Percentiles rank a stretch among this genome's conserved stretches.
Evolutionary conservation across 768 basidiomycete species (phyloP).

Genomic region (Lactarius sanguifluus): DNA sequence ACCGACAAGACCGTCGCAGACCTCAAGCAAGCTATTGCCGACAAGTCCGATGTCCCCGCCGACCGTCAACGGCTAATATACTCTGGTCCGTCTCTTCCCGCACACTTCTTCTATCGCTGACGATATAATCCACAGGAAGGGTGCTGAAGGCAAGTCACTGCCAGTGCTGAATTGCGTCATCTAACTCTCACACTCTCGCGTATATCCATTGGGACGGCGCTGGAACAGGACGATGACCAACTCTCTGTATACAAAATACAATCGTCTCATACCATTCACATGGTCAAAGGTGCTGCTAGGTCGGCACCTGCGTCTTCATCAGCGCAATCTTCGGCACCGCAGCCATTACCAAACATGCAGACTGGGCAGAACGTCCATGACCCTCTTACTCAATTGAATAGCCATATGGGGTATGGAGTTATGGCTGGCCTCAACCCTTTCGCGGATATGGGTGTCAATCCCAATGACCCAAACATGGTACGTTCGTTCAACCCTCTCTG

Average conservation of each 20-base stretch:
- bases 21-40: constrained; percentile 88
- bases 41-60: constrained; percentile 79
- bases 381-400: constrained; percentile 81
- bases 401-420: constrained; percentile 71
- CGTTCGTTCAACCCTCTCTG: constrained; percentile 30
- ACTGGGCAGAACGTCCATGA: constrained; percentile 88
- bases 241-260: constrained; percentile 90
- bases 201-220: constrained; percentile 6
- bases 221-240: constrained; percentile 70
- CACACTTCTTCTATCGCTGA: neutral
- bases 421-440: constrained; percentile 93
- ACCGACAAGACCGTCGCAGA: constrained; percentile 85
- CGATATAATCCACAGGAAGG: constrained; percentile 46
- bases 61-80: constrained; percentile 91
- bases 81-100: constrained; percentile 55
- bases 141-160: constrained; percentile 62
- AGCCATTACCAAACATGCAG: constrained; percentile 80
- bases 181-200: constrained; percentile 9
- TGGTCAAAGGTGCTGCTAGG: constrained; percentile 84
- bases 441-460: constrained; percentile 84
- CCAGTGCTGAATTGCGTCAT: constrained; percentile 8
- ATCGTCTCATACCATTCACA: constrained; percentile 83
- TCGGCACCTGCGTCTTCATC: constrained; percentile 34
- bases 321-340: constrained; percentile 45
- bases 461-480: constrained; percentile 93